These are phyloP conservation scores for Pogostemon cablin DNA, from an alignment of 257 asterid species.

Conservation along the genomic window DNA sequence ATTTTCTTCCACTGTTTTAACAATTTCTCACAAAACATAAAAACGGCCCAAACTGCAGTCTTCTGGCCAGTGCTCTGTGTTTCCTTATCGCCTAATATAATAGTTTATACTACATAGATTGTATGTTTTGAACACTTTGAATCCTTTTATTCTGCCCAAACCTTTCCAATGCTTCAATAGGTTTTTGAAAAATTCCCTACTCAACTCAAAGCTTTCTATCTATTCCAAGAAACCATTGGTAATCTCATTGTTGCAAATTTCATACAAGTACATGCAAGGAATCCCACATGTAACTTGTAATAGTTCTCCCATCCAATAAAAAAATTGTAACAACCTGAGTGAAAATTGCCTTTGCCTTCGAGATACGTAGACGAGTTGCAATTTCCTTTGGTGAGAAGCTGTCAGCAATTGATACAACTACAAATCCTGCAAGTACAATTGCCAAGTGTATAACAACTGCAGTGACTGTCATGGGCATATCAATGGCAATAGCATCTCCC, in stretches of 20 bases:
- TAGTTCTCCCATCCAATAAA: not conserved
- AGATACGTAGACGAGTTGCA: conserved; percentile 73
- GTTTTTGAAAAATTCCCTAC: not conserved
- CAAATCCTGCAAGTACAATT: conserved; percentile 73
- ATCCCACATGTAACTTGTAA: not conserved
- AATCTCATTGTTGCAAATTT: not conserved
- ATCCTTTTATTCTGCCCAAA: not conserved
- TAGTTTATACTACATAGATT: not conserved
- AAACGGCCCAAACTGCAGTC: not conserved
- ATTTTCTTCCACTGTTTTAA: not conserved
- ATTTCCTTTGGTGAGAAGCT: conserved; percentile 93
- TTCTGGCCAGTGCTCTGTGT: not conserved
- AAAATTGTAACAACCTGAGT: conserved; percentile 63
- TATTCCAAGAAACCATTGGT: not conserved
- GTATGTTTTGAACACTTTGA: not conserved
- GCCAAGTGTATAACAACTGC: conserved; percentile 87
- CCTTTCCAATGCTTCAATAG: not conserved
- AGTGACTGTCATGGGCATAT: conserved; percentile 93
- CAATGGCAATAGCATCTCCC: conserved; percentile 91
- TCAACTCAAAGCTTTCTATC: not conserved
- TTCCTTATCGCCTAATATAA: conserved; percentile 7
- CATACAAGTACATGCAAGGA: not conserved
- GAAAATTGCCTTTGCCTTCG: conserved; percentile 81
- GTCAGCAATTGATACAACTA: conserved; percentile 91
- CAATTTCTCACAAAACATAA: conserved; percentile 3